Conservation (phyloP, 345 rosid genomes). For the Eutrema heterophyllum region DNA sequence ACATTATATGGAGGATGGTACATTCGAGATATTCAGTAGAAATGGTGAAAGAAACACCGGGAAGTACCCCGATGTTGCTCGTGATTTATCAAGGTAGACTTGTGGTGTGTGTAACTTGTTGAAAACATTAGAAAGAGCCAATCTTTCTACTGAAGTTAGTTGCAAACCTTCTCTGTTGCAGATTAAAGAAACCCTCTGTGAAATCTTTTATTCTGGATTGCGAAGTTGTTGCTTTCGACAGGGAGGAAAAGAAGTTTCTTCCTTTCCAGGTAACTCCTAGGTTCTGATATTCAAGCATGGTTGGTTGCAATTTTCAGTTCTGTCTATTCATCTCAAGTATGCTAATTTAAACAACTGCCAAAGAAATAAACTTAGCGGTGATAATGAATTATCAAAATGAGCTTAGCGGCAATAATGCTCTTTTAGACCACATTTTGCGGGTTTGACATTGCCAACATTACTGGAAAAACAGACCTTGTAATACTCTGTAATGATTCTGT, state of each 20-base stretch:
- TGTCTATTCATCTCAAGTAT: too few species aligned
- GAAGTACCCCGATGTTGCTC: conserved; percentile 80
- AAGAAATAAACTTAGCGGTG: too few species aligned
- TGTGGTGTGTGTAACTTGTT: not conserved
- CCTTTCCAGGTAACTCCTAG: conserved; percentile 70
- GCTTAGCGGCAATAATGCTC: too few species aligned
- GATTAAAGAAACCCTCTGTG: conserved; percentile 65
- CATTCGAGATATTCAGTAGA: conserved; percentile 87
- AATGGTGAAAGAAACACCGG: conserved; percentile 80
- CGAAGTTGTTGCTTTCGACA: conserved; percentile 81
- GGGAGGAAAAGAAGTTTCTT: conserved; percentile 59
- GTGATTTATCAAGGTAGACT: conserved; percentile 57
- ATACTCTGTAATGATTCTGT: too few species aligned
- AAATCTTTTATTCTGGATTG: conserved; percentile 81
- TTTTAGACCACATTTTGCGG: too few species aligned
- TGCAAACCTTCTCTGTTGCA: conserved; percentile 26
- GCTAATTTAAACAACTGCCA: too few species aligned
- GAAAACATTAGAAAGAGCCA: not conserved
- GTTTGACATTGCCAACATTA: too few species aligned
- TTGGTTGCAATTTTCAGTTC: not conserved
- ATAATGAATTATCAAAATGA: too few species aligned
- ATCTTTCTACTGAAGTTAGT: conserved; percentile 14
- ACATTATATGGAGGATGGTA: conserved; percentile 77
- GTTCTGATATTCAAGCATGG: not conserved
- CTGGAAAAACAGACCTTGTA: too few species aligned